Evolutionary conservation across 139 green algal genomes (phyloP).

Genomic region (Picochlorum sp.): DNA sequence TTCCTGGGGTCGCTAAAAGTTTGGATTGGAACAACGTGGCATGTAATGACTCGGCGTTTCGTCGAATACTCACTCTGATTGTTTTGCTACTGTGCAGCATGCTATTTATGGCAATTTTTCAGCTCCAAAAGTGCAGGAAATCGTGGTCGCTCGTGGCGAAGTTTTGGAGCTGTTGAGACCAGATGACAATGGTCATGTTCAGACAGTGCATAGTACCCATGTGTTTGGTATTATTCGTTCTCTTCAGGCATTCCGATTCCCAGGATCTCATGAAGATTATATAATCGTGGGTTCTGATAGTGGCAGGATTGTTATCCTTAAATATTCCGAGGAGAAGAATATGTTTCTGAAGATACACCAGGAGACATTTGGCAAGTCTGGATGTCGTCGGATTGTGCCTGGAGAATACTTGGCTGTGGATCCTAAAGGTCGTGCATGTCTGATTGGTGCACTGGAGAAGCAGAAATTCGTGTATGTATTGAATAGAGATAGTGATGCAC

Average conservation of each 20-base stretch:
- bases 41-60: background rate
- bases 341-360: constrained; percentile 87
- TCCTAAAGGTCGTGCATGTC: constrained; percentile 87
- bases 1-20: background rate
- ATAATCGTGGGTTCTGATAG: constrained; percentile 86
- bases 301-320: constrained; percentile 90
- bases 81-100: constrained; percentile 38
- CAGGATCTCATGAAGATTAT: constrained; percentile 78
- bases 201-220: constrained; percentile 36
- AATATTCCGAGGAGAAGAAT: constrained; percentile 81
- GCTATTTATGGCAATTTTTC: constrained; percentile 94
- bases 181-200: constrained; percentile 78
- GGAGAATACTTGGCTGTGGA: constrained; percentile 88
- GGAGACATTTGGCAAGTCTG: constrained; percentile 95
- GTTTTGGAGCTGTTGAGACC: constrained; percentile 93
- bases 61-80: background rate
- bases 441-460: constrained; percentile 93
- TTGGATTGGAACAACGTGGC: background rate
- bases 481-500: constrained; percentile 86
- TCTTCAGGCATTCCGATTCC: constrained; percentile 80
- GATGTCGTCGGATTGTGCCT: constrained; percentile 86
- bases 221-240: constrained; percentile 85
- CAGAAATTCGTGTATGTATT: constrained; percentile 99
- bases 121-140: constrained; percentile 88
- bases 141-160: constrained; percentile 81